These are phyloP conservation scores for Micractinium conductrix DNA, from an alignment of 139 green algal species.

Conservation along the genomic window DNA sequence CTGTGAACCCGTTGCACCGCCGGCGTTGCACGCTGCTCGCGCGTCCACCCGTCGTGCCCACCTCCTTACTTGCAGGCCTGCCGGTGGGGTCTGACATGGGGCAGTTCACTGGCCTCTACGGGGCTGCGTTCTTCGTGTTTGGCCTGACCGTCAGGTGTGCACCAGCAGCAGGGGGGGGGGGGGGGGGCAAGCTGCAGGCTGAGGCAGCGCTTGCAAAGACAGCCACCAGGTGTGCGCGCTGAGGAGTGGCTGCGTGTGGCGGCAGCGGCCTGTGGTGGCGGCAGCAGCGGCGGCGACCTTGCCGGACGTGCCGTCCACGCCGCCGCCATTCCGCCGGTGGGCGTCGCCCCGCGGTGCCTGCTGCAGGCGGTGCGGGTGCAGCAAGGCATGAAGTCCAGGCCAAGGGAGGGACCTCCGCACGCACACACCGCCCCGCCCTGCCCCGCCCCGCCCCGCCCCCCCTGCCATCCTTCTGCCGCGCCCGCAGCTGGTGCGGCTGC, in stretches of 20 bases:
- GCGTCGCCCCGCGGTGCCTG: background rate
- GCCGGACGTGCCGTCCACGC: too few species aligned
- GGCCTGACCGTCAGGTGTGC: constrained; percentile 74
- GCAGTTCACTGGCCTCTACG: constrained; percentile 49
- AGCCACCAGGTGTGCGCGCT: too few species aligned
- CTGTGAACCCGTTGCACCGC: background rate
- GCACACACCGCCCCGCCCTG: background rate
- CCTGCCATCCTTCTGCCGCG: background rate
- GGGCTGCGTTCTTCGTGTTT: constrained; percentile 61
- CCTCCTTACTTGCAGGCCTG: constrained; percentile 3
- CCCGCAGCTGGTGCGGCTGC: constrained; percentile 57
- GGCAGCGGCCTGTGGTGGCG: background rate
- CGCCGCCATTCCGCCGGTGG: too few species aligned
- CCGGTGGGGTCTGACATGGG: background rate
- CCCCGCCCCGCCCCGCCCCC: too few species aligned
- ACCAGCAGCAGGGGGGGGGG: too few species aligned
- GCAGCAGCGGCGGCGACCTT: too few species aligned
- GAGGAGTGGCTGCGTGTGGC: too few species aligned
- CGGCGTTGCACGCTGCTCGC: background rate
- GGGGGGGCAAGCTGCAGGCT: too few species aligned
- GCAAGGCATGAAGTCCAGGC: background rate
- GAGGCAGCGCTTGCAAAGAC: too few species aligned
- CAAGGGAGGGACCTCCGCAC: background rate
- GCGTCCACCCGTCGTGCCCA: background rate
- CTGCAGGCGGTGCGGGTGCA: background rate